Conservation (phyloP, 2,329 filamentous ascomycete species). For the Teratosphaeria epicoccoides region DNA sequence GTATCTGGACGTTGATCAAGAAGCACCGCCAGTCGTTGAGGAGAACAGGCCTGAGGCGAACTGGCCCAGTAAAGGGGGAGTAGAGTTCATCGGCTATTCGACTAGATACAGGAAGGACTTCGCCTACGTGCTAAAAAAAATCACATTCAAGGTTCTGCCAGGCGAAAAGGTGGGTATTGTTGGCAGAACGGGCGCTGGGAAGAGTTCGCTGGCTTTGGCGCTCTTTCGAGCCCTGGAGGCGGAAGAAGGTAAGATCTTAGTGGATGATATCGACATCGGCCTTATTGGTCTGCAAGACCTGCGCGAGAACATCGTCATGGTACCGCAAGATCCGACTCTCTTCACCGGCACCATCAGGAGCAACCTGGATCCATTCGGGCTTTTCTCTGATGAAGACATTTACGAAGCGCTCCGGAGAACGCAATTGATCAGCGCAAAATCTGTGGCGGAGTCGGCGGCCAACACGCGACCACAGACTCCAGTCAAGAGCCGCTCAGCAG, state of each 20-base stretch:
- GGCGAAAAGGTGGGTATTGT: slow-evolving; percentile 94
- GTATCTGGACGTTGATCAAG: slow-evolving; percentile 91
- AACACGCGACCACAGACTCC: slow-evolving; percentile 26
- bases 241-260: slow-evolving; percentile 75
- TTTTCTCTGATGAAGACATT: slow-evolving; percentile 83
- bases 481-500: slow-evolving; percentile 10
- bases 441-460: slow-evolving; percentile 35
- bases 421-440: slow-evolving; percentile 60
- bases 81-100: slow-evolving; percentile 81
- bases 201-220: slow-evolving; percentile 86
- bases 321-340: slow-evolving; percentile 90
- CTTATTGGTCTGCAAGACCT: slow-evolving; percentile 86
- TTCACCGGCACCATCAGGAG: slow-evolving; percentile 86
- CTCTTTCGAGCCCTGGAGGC: slow-evolving; percentile 91
- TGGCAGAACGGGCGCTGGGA: slow-evolving; percentile 87
- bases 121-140: slow-evolving; percentile 70
- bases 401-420: slow-evolving; percentile 79
- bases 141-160: slow-evolving; percentile 77
- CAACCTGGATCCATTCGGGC: slow-evolving; percentile 84
- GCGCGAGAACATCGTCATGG: slow-evolving; percentile 89
- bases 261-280: slow-evolving; percentile 85
- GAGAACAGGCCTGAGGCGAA: slow-evolving; percentile 64
- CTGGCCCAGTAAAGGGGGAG: slow-evolving; percentile 77
- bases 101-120: slow-evolving; percentile 82
- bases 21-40: slow-evolving; percentile 67